These are phyloP conservation scores for Beta corolliflora DNA, from an alignment of 179 eudicot genomes.

Conservation along the genomic window DNA sequence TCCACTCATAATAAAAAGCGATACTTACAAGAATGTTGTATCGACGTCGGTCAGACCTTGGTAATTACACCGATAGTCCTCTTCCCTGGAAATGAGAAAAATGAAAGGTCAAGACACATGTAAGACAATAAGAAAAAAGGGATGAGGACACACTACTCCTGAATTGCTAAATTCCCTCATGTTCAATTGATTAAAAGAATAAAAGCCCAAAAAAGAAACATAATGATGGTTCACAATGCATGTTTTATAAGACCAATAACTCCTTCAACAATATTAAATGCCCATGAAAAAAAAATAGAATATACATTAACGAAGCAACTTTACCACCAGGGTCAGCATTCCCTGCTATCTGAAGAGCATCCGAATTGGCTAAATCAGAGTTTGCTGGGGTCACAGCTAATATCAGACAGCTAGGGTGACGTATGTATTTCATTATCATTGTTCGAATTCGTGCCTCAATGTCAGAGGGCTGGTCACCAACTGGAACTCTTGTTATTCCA, in stretches of 20 bases:
- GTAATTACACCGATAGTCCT: constrained; percentile 99
- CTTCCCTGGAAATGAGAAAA: constrained; percentile 58
- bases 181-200: background rate
- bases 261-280: constrained; percentile 1
- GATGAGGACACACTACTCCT: background rate
- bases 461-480: constrained; percentile 98
- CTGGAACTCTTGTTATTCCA: constrained; percentile 96
- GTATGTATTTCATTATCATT: constrained; percentile 83
- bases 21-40: background rate
- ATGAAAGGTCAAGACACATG: constrained; percentile 15
- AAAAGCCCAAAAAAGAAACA: too few species aligned
- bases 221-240: background rate
- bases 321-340: constrained; percentile 96
- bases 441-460: constrained; percentile 90
- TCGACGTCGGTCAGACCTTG: constrained; percentile 51
- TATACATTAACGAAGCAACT: background rate
- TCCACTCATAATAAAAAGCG: background rate
- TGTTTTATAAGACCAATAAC: background rate
- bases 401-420: constrained; percentile 71
- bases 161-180: background rate
- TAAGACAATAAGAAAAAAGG: background rate
- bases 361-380: constrained; percentile 93
- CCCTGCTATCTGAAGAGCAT: constrained; percentile 98
- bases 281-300: background rate
- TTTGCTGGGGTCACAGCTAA: constrained; percentile 98